Percentiles rank a stretch among this genome's conserved stretches.
Evolutionary conservation across 2,329 filamentous ascomycete species (phyloP).

Genomic region (Onygenales sp.): DNA sequence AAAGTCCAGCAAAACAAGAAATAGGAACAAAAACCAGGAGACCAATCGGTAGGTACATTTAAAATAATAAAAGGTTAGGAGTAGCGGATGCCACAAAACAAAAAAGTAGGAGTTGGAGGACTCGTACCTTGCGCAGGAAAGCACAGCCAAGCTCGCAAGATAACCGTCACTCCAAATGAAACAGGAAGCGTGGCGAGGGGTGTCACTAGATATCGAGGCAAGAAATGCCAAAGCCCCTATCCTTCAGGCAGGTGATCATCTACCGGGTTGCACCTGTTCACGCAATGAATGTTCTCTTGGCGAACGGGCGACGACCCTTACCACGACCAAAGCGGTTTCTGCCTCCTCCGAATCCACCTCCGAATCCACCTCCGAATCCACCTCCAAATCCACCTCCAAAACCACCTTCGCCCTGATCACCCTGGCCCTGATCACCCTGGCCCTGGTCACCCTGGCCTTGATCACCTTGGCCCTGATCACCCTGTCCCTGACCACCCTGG

Average conservation of each 20-base stretch:
- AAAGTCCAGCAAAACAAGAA: background rate
- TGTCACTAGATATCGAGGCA: background rate
- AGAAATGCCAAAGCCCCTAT: background rate
- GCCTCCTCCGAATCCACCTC: background rate
- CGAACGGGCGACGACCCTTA: background rate
- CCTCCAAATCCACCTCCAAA: background rate
- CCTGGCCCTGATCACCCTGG: background rate
- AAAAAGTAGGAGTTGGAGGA: background rate
- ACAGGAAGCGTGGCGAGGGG: background rate
- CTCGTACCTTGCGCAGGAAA: background rate
- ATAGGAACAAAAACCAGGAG: background rate
- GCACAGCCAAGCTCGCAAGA: background rate
- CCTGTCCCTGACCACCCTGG: background rate
- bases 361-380: too few species aligned
- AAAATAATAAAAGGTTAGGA: background rate
- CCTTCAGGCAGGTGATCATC: background rate
- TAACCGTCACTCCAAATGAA: background rate
- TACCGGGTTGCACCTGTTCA: background rate
- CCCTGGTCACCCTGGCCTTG: background rate
- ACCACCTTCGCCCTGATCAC: background rate
- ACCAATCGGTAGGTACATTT: background rate
- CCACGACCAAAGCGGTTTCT: background rate
- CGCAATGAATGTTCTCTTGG: slow-evolving; percentile 1
- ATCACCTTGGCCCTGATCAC: background rate
- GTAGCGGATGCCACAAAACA: background rate